Conservation (phyloP, 2,329 filamentous ascomycete species). For the Leptographium radiaticola region DNA sequence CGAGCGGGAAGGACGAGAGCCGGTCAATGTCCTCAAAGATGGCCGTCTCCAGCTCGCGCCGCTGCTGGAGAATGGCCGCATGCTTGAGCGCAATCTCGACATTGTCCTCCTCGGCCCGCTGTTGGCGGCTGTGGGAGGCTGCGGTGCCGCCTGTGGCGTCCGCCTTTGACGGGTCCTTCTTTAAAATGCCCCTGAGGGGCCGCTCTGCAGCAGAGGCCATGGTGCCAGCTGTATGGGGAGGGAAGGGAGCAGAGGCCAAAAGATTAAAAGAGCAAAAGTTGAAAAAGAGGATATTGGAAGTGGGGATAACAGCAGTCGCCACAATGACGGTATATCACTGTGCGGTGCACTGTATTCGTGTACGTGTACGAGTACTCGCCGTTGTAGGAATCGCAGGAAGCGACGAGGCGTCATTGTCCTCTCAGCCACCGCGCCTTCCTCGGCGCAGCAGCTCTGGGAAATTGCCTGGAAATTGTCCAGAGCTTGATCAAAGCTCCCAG, state of each 20-base stretch:
- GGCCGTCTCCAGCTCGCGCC: constrained; percentile 61
- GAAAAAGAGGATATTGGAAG: background rate
- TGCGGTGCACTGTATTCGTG: background rate
- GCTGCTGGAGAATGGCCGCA: constrained; percentile 68
- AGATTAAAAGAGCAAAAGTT: background rate
- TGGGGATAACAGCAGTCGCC: background rate
- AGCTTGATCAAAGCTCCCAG: no score
- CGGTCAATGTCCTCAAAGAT: constrained; percentile 62
- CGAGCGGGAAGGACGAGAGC: constrained; percentile 48
- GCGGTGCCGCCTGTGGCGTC: constrained; percentile 2
- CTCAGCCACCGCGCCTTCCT: no score
- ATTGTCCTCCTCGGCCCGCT: constrained; percentile 26
- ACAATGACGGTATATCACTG: background rate
- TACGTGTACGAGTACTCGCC: no score
- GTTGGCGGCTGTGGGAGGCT: constrained; percentile 15
- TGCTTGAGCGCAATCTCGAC: constrained; percentile 64
- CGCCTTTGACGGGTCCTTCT: constrained; percentile 35
- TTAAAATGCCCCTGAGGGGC: constrained; percentile 38
- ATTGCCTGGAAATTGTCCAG: no score
- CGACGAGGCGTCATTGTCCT: no score
- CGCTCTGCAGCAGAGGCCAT: constrained; percentile 28
- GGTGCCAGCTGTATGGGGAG: constrained; percentile 17
- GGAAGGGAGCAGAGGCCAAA: background rate
- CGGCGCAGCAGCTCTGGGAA: no score
- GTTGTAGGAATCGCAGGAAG: no score